These are phyloP conservation scores for Trametes versicolor DNA, from an alignment of 1,284 basidiomycete genomes.

Conservation along the genomic window DNA sequence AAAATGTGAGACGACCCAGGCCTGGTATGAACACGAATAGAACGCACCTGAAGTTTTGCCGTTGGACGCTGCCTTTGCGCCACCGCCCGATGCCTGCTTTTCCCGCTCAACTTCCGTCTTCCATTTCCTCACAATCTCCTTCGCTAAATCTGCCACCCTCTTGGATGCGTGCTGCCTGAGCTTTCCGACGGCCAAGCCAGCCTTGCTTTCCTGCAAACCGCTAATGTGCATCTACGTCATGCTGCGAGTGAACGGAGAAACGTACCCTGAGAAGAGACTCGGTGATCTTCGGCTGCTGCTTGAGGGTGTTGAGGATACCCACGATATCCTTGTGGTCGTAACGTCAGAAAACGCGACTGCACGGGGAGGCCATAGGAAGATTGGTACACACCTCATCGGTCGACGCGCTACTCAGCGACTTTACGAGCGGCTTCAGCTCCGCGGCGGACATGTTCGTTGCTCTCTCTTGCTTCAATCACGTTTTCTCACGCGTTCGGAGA, in stretches of 20 bases:
- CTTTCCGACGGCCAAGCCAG: slow-evolving; percentile 93
- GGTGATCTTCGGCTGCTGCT: slow-evolving; percentile 83
- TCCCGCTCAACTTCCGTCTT: slow-evolving; percentile 87
- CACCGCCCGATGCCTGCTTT: slow-evolving; percentile 56
- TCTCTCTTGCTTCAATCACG: slow-evolving; percentile 11
- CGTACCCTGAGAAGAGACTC: slow-evolving; percentile 90
- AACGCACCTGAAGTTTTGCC: slow-evolving; percentile 49
- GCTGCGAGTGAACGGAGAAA: slow-evolving; percentile 40
- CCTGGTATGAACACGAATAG: too few relatives aligned
- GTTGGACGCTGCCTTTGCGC: slow-evolving; percentile 41
- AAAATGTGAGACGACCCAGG: slow-evolving; percentile 29
- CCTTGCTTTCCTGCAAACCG: slow-evolving; percentile 83
- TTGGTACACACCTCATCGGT: slow-evolving; percentile 66
- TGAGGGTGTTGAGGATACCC: slow-evolving; percentile 76
- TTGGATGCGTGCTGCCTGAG: slow-evolving; percentile 80
- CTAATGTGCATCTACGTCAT: slow-evolving; percentile 3
- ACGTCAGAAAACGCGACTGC: slow-evolving; percentile 47
- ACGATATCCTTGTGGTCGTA: slow-evolving; percentile 74
- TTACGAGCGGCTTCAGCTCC: slow-evolving; percentile 84
- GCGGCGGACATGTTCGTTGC: slow-evolving; percentile 42
- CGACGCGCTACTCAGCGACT: slow-evolving; percentile 74
- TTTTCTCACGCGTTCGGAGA: slow-evolving; percentile 22
- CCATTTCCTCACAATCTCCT: slow-evolving; percentile 95
- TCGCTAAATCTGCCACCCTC: slow-evolving; percentile 84
- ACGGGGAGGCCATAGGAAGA: slow-evolving; percentile 51